These are phyloP conservation scores for Triangularia setosa DNA, from an alignment of 2,329 filamentous ascomycete genomes.

Conservation along the genomic window DNA sequence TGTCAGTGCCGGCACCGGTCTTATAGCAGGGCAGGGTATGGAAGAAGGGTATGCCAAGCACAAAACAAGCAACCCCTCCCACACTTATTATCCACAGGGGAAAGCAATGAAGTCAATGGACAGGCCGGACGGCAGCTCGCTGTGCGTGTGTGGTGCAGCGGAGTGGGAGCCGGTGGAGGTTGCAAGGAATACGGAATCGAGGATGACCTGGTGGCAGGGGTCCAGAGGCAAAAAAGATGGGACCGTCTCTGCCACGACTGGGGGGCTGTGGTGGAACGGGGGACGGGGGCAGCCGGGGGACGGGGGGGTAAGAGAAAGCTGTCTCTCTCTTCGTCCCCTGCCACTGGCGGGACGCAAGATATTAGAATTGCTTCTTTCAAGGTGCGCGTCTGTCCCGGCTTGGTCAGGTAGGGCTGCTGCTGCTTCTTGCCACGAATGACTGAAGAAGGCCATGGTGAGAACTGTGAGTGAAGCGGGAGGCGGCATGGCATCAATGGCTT, in stretches of 20 bases:
- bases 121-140: neutral
- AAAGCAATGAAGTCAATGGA: conserved; percentile 25
- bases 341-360: neutral
- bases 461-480: neutral
- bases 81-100: conserved; percentile 9
- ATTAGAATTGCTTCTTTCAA: neutral
- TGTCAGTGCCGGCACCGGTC: neutral
- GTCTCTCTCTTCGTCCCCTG: neutral
- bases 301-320: neutral
- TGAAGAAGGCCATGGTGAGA: neutral
- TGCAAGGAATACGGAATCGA: conserved; percentile 4
- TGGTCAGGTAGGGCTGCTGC: neutral
- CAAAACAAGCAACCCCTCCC: conserved; percentile 16
- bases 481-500: neutral
- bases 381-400: neutral
- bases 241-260: conserved; percentile 15
- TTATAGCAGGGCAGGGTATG: conserved; percentile 3
- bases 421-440: neutral
- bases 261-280: conserved; percentile 10
- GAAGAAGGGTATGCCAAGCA: conserved; percentile 19
- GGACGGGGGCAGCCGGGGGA: conserved; percentile 3
- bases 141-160: conserved; percentile 11
- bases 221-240: conserved; percentile 18
- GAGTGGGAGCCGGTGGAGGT: conserved; percentile 5
- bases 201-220: conserved; percentile 12